A percentile compares a stretch with the other conserved stretches of the same genome.
Conservation (phyloP, 495 filamentous ascomycete species). For the Neurospora sp. region DNA sequence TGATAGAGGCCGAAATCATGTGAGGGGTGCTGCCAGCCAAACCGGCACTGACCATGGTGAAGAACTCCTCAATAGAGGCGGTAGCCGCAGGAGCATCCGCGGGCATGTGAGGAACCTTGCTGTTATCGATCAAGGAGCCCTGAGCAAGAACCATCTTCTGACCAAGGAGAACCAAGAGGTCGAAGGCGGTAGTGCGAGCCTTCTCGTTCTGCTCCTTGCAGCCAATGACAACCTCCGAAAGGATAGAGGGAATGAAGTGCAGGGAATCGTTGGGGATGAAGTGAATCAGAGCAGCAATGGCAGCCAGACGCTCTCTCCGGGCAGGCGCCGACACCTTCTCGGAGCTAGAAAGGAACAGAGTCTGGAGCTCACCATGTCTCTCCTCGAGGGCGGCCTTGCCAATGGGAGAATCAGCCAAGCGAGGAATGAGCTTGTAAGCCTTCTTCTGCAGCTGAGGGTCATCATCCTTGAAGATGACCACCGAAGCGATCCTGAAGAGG, state of each 20-base stretch:
- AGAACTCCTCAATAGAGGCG: constrained; percentile 84
- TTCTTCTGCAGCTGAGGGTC: constrained; percentile 99
- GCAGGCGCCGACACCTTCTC: constrained; percentile 79
- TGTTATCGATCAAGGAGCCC: constrained; percentile 71
- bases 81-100: constrained; percentile 62
- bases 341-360: constrained; percentile 61
- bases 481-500: constrained; percentile 73
- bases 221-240: constrained; percentile 87
- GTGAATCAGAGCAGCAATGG: constrained; percentile 67
- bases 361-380: constrained; percentile 65
- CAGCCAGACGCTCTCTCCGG: constrained; percentile 70
- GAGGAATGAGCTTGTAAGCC: constrained; percentile 92
- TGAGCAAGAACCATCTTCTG: constrained; percentile 56
- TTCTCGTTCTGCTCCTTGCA: constrained; percentile 97
- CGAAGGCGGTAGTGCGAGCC: constrained; percentile 78
- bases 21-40: constrained; percentile 84
- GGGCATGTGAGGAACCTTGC: constrained; percentile 75
- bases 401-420: constrained; percentile 66
- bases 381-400: constrained; percentile 62
- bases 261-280: constrained; percentile 65
- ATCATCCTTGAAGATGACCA: constrained; percentile 61
- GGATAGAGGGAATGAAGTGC: constrained; percentile 83
- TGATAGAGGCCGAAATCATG: constrained; percentile 91
- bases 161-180: constrained; percentile 81
- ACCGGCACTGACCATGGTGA: constrained; percentile 96